Evolutionary conservation across 2,329 filamentous ascomycete genomes (phyloP).

Genomic region (Microdochium paspali): DNA sequence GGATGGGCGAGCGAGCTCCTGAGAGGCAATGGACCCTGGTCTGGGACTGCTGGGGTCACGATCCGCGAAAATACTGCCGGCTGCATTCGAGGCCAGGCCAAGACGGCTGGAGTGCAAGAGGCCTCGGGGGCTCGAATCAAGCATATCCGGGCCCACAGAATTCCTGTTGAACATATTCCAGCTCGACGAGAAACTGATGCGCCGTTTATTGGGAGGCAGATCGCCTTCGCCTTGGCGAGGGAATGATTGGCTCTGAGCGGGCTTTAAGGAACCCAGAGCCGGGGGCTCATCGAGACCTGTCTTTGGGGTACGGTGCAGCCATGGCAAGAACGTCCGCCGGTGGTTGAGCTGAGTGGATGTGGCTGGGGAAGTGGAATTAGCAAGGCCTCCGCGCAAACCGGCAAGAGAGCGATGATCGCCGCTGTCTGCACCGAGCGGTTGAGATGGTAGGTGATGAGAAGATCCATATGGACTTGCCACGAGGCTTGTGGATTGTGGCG

Average conservation of each 20-base stretch:
- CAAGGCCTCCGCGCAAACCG: slow-evolving; percentile 17
- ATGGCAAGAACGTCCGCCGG: slow-evolving; percentile 44
- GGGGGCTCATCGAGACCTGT: slow-evolving; percentile 45
- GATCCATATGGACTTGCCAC: slow-evolving; percentile 55
- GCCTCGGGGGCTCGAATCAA: slow-evolving; percentile 21
- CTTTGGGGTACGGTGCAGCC: slow-evolving; percentile 54
- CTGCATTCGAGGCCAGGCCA: slow-evolving; percentile 32
- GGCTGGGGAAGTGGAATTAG: slow-evolving; percentile 30
- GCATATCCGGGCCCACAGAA: slow-evolving; percentile 35
- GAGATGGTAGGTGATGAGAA: slow-evolving; percentile 46
- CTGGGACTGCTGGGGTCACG: slow-evolving; percentile 51
- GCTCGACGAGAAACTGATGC: slow-evolving; percentile 45
- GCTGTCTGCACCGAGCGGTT: slow-evolving; percentile 33
- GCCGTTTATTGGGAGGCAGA: slow-evolving; percentile 40
- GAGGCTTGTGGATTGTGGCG: slow-evolving; percentile 43
- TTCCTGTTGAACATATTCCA: slow-evolving; percentile 50
- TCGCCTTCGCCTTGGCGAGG: slow-evolving; percentile 50
- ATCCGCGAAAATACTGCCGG: slow-evolving; percentile 38
- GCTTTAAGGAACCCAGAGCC: slow-evolving; percentile 58
- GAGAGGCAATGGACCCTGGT: slow-evolving; percentile 59
- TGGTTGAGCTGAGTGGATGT: slow-evolving; percentile 26
- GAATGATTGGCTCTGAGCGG: slow-evolving; percentile 69
- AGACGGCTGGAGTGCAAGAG: slow-evolving; percentile 12
- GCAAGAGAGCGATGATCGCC: slow-evolving; percentile 33
- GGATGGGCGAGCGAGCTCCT: slow-evolving; percentile 66